Conservation (phyloP, 306 rosid species). For the Lablab purpureus region DNA sequence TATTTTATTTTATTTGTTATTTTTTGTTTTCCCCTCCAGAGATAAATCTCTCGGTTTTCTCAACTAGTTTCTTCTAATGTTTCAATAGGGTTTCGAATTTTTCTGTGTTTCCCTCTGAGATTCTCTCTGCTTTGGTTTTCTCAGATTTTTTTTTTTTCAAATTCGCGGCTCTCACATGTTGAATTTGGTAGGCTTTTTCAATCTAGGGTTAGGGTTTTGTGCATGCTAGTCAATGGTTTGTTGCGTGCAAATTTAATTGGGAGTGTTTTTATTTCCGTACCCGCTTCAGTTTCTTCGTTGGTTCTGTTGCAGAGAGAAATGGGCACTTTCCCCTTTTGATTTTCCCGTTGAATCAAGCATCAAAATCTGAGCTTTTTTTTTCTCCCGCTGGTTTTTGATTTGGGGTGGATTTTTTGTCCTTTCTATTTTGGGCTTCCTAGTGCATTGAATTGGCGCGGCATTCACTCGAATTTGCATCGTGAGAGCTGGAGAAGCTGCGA, state of each 20-base stretch:
- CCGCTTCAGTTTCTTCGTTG: slow-evolving; percentile 24
- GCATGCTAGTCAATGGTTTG: slow-evolving; percentile 39
- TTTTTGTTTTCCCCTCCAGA: slow-evolving; percentile 19
- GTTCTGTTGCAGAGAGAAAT: slow-evolving; percentile 22
- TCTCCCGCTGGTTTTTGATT: slow-evolving; percentile 25
- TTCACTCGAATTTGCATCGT: slow-evolving; percentile 51
- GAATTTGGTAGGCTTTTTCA: slow-evolving; percentile 35
- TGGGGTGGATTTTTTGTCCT: slow-evolving; percentile 15
- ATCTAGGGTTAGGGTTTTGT: slow-evolving; percentile 64
- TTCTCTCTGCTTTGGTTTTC: slow-evolving; percentile 28
- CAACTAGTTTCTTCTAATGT: slow-evolving; percentile 47
- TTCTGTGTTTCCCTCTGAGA: background rate
- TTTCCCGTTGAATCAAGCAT: slow-evolving; percentile 31
- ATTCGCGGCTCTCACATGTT: slow-evolving; percentile 46
- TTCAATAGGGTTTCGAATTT: slow-evolving; percentile 57
- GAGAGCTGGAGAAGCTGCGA: slow-evolving; percentile 46
- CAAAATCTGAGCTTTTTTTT: slow-evolving; percentile 30
- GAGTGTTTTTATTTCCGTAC: slow-evolving; percentile 31
- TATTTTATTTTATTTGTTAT: background rate
- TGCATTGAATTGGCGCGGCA: slow-evolving; percentile 51
- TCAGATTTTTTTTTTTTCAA: slow-evolving; percentile 42
- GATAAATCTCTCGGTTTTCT: slow-evolving; percentile 60
- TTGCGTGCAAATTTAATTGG: slow-evolving; percentile 43
- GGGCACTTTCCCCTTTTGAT: slow-evolving; percentile 36
- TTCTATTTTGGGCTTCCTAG: slow-evolving; percentile 33